Base-by-base conservation (phyloP, 179 eudicot genomes). In the Patellifolia procumbens region DNA sequence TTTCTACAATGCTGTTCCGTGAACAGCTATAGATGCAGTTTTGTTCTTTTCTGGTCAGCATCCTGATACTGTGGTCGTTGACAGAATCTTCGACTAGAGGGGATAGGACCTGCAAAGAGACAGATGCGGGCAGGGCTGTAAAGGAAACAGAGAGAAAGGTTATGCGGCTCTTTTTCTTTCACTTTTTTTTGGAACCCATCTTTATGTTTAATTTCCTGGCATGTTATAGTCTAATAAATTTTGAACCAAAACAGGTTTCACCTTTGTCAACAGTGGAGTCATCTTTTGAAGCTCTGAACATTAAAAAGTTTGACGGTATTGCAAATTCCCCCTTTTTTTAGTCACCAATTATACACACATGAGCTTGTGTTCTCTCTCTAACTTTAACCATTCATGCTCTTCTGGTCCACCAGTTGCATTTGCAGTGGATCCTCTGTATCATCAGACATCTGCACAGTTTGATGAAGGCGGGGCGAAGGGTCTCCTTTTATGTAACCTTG, bases 381-480 rank as follows among this genome's bases (percentile, higher is more conserved):
- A 49, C 24, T 28, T 31, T 79, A 42, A 63, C 39, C 20, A 39
- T 31, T 24, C 2, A 52, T 17, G 28, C 20, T 58, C 20, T 51
- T 64, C 48, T 76, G 77, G 53, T 75, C 68, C 82, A 76, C 35
- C 80, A 94, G 97, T 85, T 83, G 94, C 98, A 70, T 94, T 92
- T 82, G 91, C 88, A 10, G 97, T 94, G 74, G 98, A 94, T 84
- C 98, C 98, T 83, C 89, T 94, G 75, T 94, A 91, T 79, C 94
- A 94, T 77, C 98, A 94, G 81, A 94, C 93, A 72, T 87, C 98
- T 62, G 94, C 98, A 28, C 97, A 94, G 83, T 91, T 92, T 81
- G 98, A 94, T 86, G 98, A 94, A 83, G 98, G 97, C 46, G 98
- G 97, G 69, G 97, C 98, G 34, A 94, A 89, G 89, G 98, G 98